Evolutionary conservation across 495 filamentous ascomycete genomes (phyloP).

Genomic region (Halenospora varia): DNA sequence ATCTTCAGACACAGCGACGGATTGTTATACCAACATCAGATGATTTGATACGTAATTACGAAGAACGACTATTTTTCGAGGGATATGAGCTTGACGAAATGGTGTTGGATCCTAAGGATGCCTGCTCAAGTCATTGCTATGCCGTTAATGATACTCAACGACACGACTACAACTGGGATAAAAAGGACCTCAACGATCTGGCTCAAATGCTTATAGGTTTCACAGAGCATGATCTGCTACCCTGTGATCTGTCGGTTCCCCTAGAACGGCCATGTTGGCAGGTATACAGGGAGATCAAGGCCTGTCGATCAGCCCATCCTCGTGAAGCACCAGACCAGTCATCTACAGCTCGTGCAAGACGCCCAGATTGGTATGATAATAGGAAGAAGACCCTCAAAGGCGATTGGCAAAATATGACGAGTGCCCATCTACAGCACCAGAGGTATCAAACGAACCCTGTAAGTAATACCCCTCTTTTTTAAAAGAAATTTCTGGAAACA

Average conservation of each 20-base stretch:
- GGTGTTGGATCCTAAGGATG: background rate
- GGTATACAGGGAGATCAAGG: slow-evolving; percentile 39
- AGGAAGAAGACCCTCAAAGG: slow-evolving; percentile 16
- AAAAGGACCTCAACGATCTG: slow-evolving; percentile 1
- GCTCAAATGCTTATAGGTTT: slow-evolving; percentile 12
- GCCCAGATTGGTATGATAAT: slow-evolving; percentile 25
- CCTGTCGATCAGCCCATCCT: slow-evolving; percentile 2
- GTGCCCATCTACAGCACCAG: slow-evolving; percentile 20
- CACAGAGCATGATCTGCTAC: slow-evolving; percentile 1
- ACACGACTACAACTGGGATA: background rate
- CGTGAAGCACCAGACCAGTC: background rate
- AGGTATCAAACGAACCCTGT: slow-evolving; percentile 24
- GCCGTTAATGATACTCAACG: background rate
- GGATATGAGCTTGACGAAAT: background rate
- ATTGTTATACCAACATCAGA: slow-evolving; percentile 6
- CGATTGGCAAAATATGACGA: slow-evolving; percentile 21
- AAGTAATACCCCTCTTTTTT: background rate
- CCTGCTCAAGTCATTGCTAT: slow-evolving; percentile 16
- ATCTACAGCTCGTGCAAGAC: slow-evolving; percentile 1
- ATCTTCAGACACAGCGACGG: background rate
- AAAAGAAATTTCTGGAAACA: background rate
- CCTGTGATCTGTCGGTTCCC: slow-evolving; percentile 27
- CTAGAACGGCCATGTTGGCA: slow-evolving; percentile 46
- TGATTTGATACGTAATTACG: slow-evolving; percentile 1
- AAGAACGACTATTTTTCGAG: background rate